Evolutionary conservation across 495 filamentous ascomycete species (phyloP), one percentile per base, ranked within the genome.

Genomic region (Podospora australis): DNA sequence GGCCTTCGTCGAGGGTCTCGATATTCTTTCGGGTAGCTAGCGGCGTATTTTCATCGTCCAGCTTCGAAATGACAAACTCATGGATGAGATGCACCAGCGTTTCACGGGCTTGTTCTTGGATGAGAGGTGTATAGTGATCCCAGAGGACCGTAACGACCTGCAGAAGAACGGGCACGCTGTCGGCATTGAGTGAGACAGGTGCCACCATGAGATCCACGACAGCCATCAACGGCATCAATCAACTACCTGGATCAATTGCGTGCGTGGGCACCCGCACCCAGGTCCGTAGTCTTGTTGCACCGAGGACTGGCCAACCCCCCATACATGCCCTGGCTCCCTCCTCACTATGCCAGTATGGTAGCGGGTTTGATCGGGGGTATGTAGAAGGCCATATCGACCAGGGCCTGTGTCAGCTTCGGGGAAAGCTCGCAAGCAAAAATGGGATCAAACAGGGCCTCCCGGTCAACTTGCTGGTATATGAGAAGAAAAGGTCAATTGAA

Each of bases 71-170:
- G 23, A 98, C 86, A 13, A 98, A 77, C 60, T 97, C 94, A 58
- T 98, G 92, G 39, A 98, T 95, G 8, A 98, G 76, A 70, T 98
- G 92, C 24, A 98, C 90, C n/a, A 97, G 77, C 92, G 97, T 95
- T 58, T 98, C 92, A 38, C 90, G 82, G 32, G 92, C 90, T 63
- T 97, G 90, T 50, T 96, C 92, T 57, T 96, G 92, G 1, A 98
- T 90, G 8, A 95, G 79, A n/a, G 87, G 78, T 2, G 84, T 92
- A 56, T 97, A 94, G 48, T 96, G 88, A 60, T 98, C 92, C 92
- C 92, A 98, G 10, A 96, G 77, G 1, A 96, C 87, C 26, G 92
- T 83, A 13, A 95, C 82, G 13, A 94, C 88, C 67, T 98, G 92
- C 8, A 98, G 69, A 40, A 98, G 68, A 17, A 92, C 77, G 25